Conservation (phyloP, 345 rosid species). For the Gossypium herbaceum region DNA sequence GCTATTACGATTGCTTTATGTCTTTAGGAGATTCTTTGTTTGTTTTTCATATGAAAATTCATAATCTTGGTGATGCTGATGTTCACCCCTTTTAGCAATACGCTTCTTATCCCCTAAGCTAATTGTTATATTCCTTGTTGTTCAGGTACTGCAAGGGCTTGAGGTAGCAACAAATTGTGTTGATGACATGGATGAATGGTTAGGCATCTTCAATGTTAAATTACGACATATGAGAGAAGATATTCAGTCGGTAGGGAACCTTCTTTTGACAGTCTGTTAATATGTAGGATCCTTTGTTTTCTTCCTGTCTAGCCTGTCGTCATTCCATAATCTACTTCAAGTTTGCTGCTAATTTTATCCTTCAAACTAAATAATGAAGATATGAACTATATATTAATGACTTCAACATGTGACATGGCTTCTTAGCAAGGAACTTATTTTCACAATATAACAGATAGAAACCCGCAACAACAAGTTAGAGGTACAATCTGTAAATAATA, state of each 20-base stretch:
- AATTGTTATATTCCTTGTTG: constrained; percentile 13
- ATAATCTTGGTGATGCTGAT: background rate
- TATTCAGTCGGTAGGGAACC: constrained; percentile 72
- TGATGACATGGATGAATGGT: constrained; percentile 99
- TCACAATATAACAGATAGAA: constrained; percentile 75
- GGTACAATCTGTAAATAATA: constrained; percentile 94
- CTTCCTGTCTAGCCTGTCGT: constrained; percentile 3
- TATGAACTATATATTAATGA: constrained; percentile 1
- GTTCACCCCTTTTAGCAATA: background rate
- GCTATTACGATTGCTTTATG: background rate
- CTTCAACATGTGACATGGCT: constrained; percentile 6
- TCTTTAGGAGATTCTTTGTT: background rate
- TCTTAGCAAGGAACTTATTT: constrained; percentile 10
- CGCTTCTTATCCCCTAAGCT: background rate
- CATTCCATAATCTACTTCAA: background rate
- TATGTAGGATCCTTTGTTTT: constrained; percentile 13
- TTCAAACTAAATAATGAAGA: constrained; percentile 9
- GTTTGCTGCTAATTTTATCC: constrained; percentile 1
- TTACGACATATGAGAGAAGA: constrained; percentile 99
- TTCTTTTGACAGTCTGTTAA: constrained; percentile 7
- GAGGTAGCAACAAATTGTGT: constrained; percentile 89
- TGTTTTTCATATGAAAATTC: background rate
- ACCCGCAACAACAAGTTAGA: constrained; percentile 94
- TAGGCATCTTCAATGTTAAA: constrained; percentile 91
- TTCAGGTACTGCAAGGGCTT: constrained; percentile 89